Percentiles rank a stretch among this genome's conserved stretches.
phyloP scores from a whole-genome alignment of 345 rosid species.

The Capsella bursapastoris region DNA sequence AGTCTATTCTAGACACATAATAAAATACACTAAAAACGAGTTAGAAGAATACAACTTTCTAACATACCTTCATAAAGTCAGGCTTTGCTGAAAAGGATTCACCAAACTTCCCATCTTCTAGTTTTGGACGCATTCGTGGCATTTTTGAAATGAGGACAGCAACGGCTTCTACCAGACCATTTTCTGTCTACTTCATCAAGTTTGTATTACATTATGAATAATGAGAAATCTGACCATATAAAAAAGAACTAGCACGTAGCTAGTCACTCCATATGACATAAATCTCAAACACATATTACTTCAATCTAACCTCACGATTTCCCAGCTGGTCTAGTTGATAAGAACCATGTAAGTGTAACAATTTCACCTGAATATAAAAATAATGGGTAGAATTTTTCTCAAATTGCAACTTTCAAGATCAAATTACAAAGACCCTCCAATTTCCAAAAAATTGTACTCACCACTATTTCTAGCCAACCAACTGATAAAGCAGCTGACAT shows the following conservation, averaged over 20 bases:
- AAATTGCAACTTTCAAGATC: slow-evolving; percentile 18
- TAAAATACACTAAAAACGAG: slow-evolving; percentile 10
- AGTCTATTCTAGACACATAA: slow-evolving; percentile 14
- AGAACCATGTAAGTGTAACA: slow-evolving; percentile 88
- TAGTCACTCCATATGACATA: slow-evolving; percentile 33
- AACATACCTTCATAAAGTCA: slow-evolving; percentile 87
- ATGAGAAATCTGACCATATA: slow-evolving; percentile 22
- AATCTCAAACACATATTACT: slow-evolving; percentile 28
- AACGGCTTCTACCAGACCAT: slow-evolving; percentile 93
- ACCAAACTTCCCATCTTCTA: slow-evolving; percentile 73
- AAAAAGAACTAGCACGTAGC: neutral
- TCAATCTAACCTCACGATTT: slow-evolving; percentile 73
- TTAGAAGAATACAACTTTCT: slow-evolving; percentile 20
- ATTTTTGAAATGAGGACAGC: slow-evolving; percentile 89
- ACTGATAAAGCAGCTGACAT: slow-evolving; percentile 78
- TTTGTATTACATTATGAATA: slow-evolving; percentile 27
- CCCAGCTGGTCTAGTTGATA: slow-evolving; percentile 91
- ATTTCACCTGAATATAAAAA: slow-evolving; percentile 67
- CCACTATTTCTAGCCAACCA: slow-evolving; percentile 96
- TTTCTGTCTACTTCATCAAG: slow-evolving; percentile 71
- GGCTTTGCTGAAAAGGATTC: slow-evolving; percentile 86
- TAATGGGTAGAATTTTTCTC: neutral
- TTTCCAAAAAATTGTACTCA: slow-evolving; percentile 44
- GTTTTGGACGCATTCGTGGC: slow-evolving; percentile 86
- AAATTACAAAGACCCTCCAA: neutral